Percentiles rank a stretch among this genome's conserved stretches.
Conservation (phyloP, 2,329 filamentous ascomycete species). For the Microascus cirrosus region DNA sequence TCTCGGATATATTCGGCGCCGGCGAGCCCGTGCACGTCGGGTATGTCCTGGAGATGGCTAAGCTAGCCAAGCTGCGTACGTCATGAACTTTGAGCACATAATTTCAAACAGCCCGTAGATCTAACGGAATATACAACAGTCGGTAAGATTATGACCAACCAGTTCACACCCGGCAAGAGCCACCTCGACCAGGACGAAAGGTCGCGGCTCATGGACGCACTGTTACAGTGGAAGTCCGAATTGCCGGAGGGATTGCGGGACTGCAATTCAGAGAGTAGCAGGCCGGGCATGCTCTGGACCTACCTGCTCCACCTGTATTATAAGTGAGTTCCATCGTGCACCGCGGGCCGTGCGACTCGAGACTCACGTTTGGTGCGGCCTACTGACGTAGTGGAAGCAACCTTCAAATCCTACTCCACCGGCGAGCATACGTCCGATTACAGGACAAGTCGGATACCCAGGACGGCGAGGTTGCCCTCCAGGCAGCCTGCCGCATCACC, state of each 20-base stretch:
- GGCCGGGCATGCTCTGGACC: slow-evolving; percentile 23
- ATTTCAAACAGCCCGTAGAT: no score
- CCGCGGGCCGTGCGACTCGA: no score
- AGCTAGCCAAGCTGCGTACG: slow-evolving; percentile 10
- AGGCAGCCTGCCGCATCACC: slow-evolving; percentile 31
- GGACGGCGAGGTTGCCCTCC: slow-evolving; percentile 26
- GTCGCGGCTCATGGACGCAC: slow-evolving; percentile 18
- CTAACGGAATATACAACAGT: neutral
- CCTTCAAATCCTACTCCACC: slow-evolving; percentile 30
- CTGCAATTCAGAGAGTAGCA: slow-evolving; percentile 5
- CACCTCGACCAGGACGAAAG: neutral
- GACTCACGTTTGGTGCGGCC: no score
- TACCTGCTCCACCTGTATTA: slow-evolving; percentile 31
- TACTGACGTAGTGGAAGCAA: slow-evolving; percentile 13
- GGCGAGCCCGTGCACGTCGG: slow-evolving; percentile 18
- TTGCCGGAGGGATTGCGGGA: slow-evolving; percentile 14
- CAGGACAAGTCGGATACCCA: slow-evolving; percentile 12
- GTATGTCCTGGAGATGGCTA: slow-evolving; percentile 16
- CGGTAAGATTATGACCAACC: slow-evolving; percentile 6
- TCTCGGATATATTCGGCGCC: slow-evolving; percentile 11
- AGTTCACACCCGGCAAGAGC: slow-evolving; percentile 16
- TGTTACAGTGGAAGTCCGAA: slow-evolving; percentile 26
- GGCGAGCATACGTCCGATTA: slow-evolving; percentile 26
- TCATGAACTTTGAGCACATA: neutral
- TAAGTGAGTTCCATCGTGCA: slow-evolving; percentile 19